Evolutionary conservation across 176 grass and related monocot species (phyloP), one percentile per base, ranked within the genome.

Genomic region (Elymus sibiricus): DNA sequence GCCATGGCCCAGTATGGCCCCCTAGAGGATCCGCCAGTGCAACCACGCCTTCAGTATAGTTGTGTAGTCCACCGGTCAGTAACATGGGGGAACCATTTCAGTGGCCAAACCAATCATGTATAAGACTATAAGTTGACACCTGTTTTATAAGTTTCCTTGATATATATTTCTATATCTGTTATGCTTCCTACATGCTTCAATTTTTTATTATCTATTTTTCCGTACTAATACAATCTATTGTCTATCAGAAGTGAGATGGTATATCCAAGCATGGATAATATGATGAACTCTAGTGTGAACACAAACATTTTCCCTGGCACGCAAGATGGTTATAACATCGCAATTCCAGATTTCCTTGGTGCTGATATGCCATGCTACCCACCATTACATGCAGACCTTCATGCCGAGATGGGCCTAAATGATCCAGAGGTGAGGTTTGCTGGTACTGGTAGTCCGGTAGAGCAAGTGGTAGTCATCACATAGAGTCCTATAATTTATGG

Each of bases 311-410:
- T 99, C 81, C 88, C 91, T 71, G 84, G 74, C 63, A 91, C 95
- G 59, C 97, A 92, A 79, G 97, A 99, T 84, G 88, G 82, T 61
- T 99, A 91, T 79, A 77, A 47, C 91, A 73, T 99, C 58, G 89
- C 67, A 8, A 86, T 99, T 91, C 89, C 97, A 85, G 94, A 99
- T 85, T 99, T 90, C 82, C 90, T 99, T 73, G 92, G 92, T 82
- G 60, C 90, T 79, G 92, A 94, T 86, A 95, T 98, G 55, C 38
- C 89, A 76, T 85, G 86, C 92, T 95, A 88, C 46, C 91, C 89
- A 69, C 66, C 94, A 87, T 90, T 90, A 38, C 87, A 91, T 88
- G 73, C 80, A 40, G 92, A 93, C 9, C 84, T 99, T 89, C 94
- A 92, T 44, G 73, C 83, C 85, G 88, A 77, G 77, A 95, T 99